phyloP scores from a whole-genome alignment of 306 rosid species.

The Fragaria iinumae region DNA sequence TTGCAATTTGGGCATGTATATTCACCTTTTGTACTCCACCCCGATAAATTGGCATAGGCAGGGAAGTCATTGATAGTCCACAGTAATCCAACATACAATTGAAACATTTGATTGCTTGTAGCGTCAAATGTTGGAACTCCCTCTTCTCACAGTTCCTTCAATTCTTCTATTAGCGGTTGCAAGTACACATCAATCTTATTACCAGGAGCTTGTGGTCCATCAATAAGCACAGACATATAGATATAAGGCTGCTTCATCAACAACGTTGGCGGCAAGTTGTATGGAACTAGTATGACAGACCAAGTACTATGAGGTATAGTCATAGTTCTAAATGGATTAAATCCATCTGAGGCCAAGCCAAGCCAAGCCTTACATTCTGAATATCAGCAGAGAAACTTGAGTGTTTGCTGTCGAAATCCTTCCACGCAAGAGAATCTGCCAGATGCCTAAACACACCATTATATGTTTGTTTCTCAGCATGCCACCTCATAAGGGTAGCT shows the following conservation, averaged over 20 bases:
- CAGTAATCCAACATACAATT: not conserved
- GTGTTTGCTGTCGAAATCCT: too few species aligned
- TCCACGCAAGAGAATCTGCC: too few species aligned
- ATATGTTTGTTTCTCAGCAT: too few species aligned
- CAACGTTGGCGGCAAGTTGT: not conserved
- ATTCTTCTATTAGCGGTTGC: not conserved
- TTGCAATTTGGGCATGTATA: not conserved
- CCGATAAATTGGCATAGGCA: not conserved
- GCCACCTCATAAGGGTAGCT: too few species aligned
- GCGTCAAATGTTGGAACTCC: not conserved
- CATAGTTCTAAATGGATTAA: constrained; percentile 2
- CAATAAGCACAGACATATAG: not conserved
- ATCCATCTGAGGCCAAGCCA: not conserved
- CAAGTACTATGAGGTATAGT: not conserved
- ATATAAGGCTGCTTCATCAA: not conserved
- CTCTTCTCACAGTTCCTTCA: not conserved
- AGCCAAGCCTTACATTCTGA: not conserved
- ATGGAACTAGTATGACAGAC: not conserved
- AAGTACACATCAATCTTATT: constrained; percentile 2
- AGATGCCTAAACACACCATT: too few species aligned
- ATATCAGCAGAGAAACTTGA: too few species aligned
- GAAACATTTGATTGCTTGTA: not conserved
- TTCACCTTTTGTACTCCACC: not conserved
- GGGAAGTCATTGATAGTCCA: not conserved
- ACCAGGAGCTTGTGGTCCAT: not conserved